phyloP scores from a whole-genome alignment of 495 filamentous ascomycete species.

The Neurospora cerealis region DNA sequence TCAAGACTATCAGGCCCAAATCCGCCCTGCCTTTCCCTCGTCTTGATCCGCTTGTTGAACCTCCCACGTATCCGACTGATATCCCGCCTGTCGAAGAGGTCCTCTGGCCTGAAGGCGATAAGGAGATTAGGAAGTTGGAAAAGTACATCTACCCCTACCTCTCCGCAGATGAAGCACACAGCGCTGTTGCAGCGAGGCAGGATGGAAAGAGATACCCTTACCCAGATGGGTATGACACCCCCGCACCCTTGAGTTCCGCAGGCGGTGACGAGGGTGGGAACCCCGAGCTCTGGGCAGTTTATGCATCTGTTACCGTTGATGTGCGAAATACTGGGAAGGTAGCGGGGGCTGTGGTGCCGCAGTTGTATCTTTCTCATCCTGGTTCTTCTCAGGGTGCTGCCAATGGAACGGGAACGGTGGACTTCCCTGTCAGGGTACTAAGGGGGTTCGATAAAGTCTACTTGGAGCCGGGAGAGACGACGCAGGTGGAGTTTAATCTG shows the following conservation, averaged over 20 bases:
- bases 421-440: conserved; percentile 68
- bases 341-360: conserved; percentile 64
- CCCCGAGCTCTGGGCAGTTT: conserved; percentile 62
- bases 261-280: conserved; percentile 82
- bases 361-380: conserved; percentile 75
- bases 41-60: conserved; percentile 16
- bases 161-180: conserved; percentile 13
- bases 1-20: conserved; percentile 46
- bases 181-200: no score
- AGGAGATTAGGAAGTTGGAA: conserved; percentile 29
- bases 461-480: conserved; percentile 46
- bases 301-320: conserved; percentile 29
- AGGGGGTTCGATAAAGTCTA: conserved; percentile 73
- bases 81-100: conserved; percentile 49
- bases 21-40: conserved; percentile 41
- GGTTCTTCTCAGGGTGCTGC: conserved; percentile 21
- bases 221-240: conserved; percentile 57
- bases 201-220: conserved; percentile 50
- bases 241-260: conserved; percentile 49
- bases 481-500: conserved; percentile 55
- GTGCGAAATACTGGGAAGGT: conserved; percentile 61
- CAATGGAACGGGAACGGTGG: conserved; percentile 37
- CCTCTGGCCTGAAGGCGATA: conserved; percentile 58
- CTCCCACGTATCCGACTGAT: conserved; percentile 48
- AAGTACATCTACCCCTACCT: conserved; percentile 93